A percentile compares a stretch with the other conserved stretches of the same genome.
phyloP scores from a whole-genome alignment of 2,329 filamentous ascomycete genomes.

The Arthrobotrys sinensis region DNA sequence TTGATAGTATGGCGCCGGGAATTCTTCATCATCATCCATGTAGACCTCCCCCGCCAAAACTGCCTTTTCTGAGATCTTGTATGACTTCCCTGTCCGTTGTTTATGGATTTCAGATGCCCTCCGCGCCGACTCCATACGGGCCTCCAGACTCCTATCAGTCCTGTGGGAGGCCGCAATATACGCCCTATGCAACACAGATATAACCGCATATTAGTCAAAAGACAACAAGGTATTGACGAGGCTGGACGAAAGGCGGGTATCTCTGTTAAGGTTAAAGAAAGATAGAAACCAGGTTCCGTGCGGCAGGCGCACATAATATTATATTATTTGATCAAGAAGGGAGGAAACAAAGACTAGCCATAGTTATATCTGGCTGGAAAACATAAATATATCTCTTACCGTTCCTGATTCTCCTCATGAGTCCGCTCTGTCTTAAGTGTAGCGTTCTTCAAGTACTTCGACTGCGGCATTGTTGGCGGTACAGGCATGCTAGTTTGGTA shows the following conservation, averaged over 20 bases:
- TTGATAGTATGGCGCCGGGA: slow-evolving; percentile 77
- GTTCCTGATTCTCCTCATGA: slow-evolving; percentile 85
- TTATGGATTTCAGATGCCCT: slow-evolving; percentile 94
- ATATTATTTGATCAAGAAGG: neutral
- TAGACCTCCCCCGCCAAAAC: slow-evolving; percentile 96
- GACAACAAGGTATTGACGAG: slow-evolving; percentile 18
- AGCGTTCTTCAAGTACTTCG: slow-evolving; percentile 33
- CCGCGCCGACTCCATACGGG: slow-evolving; percentile 86
- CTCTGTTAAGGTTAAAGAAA: neutral
- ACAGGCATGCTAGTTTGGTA: slow-evolving; percentile 10
- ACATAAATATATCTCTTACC: slow-evolving; percentile 67
- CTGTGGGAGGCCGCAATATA: slow-evolving; percentile 93
- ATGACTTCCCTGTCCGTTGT: slow-evolving; percentile 83
- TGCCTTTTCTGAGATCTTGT: slow-evolving; percentile 87
- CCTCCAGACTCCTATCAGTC: slow-evolving; percentile 88
- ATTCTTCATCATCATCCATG: slow-evolving; percentile 90
- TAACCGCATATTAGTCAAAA: slow-evolving; percentile 34
- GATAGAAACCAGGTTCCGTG: neutral
- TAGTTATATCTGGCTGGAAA: slow-evolving; percentile 6
- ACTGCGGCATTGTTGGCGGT: slow-evolving; percentile 18
- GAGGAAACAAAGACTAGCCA: neutral
- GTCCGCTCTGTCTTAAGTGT: slow-evolving; percentile 79
- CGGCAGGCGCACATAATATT: neutral
- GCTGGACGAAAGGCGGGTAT: neutral
- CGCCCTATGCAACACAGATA: slow-evolving; percentile 72